Conservation (phyloP, 495 filamentous ascomycete genomes). For the Penicillium goetzii region DNA sequence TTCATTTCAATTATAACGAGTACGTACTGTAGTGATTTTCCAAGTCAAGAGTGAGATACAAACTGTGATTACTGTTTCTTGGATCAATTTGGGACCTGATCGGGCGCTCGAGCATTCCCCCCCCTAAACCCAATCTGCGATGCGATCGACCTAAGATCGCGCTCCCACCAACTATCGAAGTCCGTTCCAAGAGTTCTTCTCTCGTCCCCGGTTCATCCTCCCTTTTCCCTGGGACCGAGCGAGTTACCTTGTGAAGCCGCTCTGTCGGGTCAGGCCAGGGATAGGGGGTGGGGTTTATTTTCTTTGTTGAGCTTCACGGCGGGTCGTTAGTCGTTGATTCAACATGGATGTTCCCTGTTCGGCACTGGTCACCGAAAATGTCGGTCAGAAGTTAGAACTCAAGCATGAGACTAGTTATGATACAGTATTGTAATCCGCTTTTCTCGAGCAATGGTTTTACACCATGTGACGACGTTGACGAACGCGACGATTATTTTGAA, state of each 20-base stretch:
- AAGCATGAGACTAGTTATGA: constrained; percentile 5
- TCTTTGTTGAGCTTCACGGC: not conserved
- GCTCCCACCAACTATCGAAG: not conserved
- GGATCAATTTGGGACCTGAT: not conserved
- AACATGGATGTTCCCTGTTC: constrained; percentile 6
- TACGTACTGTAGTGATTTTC: not conserved
- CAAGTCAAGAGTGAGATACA: not conserved
- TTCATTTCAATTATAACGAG: not conserved
- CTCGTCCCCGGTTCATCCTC: not conserved
- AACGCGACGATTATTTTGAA: not conserved
- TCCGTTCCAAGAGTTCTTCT: not conserved
- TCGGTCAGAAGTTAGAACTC: constrained; percentile 11
- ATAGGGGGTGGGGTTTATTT: not conserved
- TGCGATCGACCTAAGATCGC: constrained; percentile 7
- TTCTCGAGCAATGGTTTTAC: not conserved
- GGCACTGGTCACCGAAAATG: constrained; percentile 6
- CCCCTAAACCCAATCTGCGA: constrained; percentile 7
- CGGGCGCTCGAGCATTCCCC: not conserved
- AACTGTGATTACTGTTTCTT: not conserved
- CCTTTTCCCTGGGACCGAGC: not conserved
- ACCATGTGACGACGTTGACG: not conserved
- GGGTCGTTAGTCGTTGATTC: not conserved
- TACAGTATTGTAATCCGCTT: not conserved
- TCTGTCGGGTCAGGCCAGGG: not conserved
- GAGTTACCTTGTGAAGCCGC: not conserved